Conservation (phyloP, 768 basidiomycete species). For the Panaeolus papilionaceus region DNA sequence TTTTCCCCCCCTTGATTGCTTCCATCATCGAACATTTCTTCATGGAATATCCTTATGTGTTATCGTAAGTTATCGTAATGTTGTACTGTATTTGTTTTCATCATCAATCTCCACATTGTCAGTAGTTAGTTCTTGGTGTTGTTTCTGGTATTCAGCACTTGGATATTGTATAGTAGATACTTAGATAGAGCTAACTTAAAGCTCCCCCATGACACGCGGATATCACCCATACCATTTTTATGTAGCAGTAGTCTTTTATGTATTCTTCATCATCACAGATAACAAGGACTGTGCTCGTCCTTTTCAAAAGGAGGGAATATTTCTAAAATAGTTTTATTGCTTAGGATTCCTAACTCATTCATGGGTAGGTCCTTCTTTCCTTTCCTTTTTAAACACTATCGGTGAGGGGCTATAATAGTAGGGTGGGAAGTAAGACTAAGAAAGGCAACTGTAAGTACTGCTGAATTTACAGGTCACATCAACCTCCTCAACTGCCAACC, state of each 20-base stretch:
- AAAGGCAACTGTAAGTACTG: neutral
- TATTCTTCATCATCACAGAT: neutral
- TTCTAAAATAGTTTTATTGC: too few species aligned
- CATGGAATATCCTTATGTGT: neutral
- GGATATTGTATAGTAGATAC: neutral
- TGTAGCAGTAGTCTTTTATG: neutral
- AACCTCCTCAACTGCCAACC: conserved; percentile 3
- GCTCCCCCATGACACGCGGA: neutral
- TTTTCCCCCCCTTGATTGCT: neutral
- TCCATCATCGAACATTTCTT: neutral
- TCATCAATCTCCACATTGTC: neutral
- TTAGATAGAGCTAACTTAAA: neutral
- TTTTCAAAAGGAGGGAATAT: too few species aligned
- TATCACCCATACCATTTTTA: neutral
- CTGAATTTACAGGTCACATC: neutral
- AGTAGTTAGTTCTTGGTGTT: neutral
- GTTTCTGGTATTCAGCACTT: conserved; percentile 1
- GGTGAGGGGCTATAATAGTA: neutral
- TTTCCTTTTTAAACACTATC: neutral
- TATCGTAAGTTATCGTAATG: neutral
- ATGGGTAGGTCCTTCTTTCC: too few species aligned
- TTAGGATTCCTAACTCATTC: too few species aligned
- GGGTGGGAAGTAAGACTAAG: neutral
- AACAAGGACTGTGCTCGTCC: too few species aligned
- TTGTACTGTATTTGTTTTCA: neutral